Evolutionary conservation across 441 rosid species (phyloP).

Genomic region (Aleurites moluccanus): DNA sequence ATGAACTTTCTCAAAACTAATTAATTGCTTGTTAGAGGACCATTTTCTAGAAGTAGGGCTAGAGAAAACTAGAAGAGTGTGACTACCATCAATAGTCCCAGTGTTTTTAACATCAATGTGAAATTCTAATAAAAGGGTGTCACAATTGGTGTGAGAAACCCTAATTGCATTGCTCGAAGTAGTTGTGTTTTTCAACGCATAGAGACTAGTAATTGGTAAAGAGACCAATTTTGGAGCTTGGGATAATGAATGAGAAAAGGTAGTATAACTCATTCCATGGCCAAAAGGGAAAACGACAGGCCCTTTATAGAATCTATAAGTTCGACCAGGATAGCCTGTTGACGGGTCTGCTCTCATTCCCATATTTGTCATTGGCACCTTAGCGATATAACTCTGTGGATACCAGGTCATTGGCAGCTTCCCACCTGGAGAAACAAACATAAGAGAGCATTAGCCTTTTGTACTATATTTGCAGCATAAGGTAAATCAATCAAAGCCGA

Average conservation of each 20-base stretch:
- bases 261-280: constrained; percentile 68
- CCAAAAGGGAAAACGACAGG: constrained; percentile 87
- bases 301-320: constrained; percentile 92
- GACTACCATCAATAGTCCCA: constrained; percentile 64
- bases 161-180: constrained; percentile 37
- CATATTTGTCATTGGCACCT: constrained; percentile 87
- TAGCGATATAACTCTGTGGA: constrained; percentile 62
- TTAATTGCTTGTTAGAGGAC: constrained; percentile 55
- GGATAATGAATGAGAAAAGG: constrained; percentile 43
- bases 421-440: constrained; percentile 46
- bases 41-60: constrained; percentile 51
- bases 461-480: neutral
- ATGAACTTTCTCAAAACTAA: constrained; percentile 69
- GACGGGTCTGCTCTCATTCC: constrained; percentile 61
- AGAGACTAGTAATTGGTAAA: constrained; percentile 34
- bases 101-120: constrained; percentile 64
- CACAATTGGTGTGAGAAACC: constrained; percentile 57
- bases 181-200: constrained; percentile 37
- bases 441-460: neutral
- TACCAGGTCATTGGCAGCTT: constrained; percentile 96
- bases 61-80: constrained; percentile 69
- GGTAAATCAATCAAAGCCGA: neutral
- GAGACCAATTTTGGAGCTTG: constrained; percentile 44
- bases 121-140: constrained; percentile 35
- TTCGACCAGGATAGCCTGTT: constrained; percentile 69